Evolutionary conservation across 495 filamentous ascomycete species (phyloP).

Genomic region (Talaromyces nanjingensis): DNA sequence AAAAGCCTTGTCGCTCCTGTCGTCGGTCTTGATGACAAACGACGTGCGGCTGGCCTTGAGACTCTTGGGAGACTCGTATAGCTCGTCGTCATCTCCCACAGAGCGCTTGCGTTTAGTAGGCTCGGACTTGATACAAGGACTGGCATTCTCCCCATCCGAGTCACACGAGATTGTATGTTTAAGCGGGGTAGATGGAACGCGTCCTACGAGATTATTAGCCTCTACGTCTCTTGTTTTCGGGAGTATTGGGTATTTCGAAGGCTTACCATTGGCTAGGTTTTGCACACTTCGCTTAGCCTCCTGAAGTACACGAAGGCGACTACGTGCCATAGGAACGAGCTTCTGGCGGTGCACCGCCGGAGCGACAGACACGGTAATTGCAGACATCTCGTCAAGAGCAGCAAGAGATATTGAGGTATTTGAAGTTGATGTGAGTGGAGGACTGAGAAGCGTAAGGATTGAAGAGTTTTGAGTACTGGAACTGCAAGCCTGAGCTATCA

Average conservation of each 20-base stretch:
- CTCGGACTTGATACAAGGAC: slow-evolving; percentile 54
- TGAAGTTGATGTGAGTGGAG: not conserved
- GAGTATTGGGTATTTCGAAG: not conserved
- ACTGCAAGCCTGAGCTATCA: not conserved
- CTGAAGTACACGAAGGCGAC: slow-evolving; percentile 19
- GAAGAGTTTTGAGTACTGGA: not conserved
- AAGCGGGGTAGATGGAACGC: not conserved
- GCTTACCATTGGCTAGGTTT: slow-evolving; percentile 51
- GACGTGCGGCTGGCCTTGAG: slow-evolving; percentile 34
- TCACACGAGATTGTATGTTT: slow-evolving; percentile 41
- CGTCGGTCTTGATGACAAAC: slow-evolving; percentile 14
- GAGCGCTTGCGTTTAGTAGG: slow-evolving; percentile 61
- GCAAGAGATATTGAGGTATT: not conserved
- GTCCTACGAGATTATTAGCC: not conserved
- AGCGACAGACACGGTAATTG: not conserved
- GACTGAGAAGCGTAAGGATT: not conserved
- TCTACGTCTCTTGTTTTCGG: not conserved
- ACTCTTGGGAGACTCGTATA: slow-evolving; percentile 33
- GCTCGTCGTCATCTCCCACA: slow-evolving; percentile 42
- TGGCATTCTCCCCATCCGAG: slow-evolving; percentile 73
- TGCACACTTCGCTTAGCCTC: slow-evolving; percentile 39
- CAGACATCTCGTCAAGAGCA: not conserved
- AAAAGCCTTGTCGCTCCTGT: not conserved
- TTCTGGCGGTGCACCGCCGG: not conserved
- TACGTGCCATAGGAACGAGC: not conserved